Evolutionary conservation across 106 monocot genomes (phyloP), one percentile per base, ranked within the genome.

Genomic region (Cymbidium sinense): DNA sequence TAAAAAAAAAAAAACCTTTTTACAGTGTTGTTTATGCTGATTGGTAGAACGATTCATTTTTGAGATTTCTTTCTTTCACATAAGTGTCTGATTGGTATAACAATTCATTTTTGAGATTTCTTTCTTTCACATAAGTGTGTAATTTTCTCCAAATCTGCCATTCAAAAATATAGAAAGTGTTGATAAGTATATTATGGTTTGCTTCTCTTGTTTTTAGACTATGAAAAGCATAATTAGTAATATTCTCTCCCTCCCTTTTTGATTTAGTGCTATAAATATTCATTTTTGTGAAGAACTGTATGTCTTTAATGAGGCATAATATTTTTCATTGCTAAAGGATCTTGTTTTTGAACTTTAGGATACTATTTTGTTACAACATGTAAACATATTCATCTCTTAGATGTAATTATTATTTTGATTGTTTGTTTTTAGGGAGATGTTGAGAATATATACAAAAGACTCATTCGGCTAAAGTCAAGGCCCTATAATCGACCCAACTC

Each of bases 401-500:
- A 35, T 34, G 5, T 71, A 36, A 5, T n/a, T 18, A 71, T 71
- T 71, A 37, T 37, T 71, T 71, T 36, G 34, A 41, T 29, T 47
- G 44, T 74, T 71, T 39, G 7, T 41, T 65, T 37, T 37, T 83
- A 96, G 96, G 76, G 80, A 79, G 93, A 94, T 78, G 75, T 81
- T 50, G 91, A 94, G 71, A 85, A 77, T 80, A 47, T 90, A 50
- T 93, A 82, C 72, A 90, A 70, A 79, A 93, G 85, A 79, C 50
- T 96, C 36, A 35, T 82, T 18, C 85, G 80, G 51, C 51, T 96
- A 44, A 89, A 88, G 58, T 91, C 91, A 29, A 77, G 51, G 43
- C 70, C 75, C 54, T 65, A 39, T 77, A 52, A 78, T 76, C 70
- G 80, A 43, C 74, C 86, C 83, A 76, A 70, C 21, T 61, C 39